Percentiles rank a stretch among this genome's conserved stretches.
Conservation (phyloP, 2,329 filamentous ascomycete genomes). For the Diaporthe helianthi region DNA sequence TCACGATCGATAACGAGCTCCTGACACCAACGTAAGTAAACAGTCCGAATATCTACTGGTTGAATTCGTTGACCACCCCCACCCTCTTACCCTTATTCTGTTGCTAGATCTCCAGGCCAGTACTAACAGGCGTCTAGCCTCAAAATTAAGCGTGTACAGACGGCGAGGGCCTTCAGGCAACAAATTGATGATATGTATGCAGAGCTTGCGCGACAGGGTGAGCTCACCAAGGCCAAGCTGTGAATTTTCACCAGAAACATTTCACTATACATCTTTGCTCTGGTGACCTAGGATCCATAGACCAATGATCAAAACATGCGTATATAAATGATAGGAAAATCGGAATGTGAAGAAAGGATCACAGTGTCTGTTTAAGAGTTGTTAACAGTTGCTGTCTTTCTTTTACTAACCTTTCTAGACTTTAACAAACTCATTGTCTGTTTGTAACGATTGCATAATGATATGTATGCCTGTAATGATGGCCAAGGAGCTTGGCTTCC, state of each 20-base stretch:
- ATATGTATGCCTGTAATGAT: not conserved
- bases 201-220: conserved; percentile 54
- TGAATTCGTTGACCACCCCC: not conserved
- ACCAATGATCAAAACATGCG: not conserved
- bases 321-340: not conserved
- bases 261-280: not conserved
- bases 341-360: not conserved
- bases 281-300: not conserved
- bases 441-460: not conserved
- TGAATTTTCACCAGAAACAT: conserved; percentile 39
- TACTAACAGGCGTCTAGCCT: conserved; percentile 49
- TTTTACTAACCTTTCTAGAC: not conserved
- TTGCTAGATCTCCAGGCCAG: not conserved
- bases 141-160: conserved; percentile 66
- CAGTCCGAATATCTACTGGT: not conserved
- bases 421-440: not conserved
- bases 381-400: not conserved
- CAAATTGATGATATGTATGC: conserved; percentile 65
- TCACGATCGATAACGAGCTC: conserved; percentile 91
- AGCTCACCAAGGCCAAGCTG: conserved; percentile 52
- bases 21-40: conserved; percentile 82
- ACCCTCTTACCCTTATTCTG: too few species aligned
- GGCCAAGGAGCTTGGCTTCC: not conserved
- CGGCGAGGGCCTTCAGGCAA: conserved; percentile 57
- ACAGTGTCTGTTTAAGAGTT: not conserved